Conservation (phyloP, 495 filamentous ascomycete genomes). For the Xylaria longipes region DNA sequence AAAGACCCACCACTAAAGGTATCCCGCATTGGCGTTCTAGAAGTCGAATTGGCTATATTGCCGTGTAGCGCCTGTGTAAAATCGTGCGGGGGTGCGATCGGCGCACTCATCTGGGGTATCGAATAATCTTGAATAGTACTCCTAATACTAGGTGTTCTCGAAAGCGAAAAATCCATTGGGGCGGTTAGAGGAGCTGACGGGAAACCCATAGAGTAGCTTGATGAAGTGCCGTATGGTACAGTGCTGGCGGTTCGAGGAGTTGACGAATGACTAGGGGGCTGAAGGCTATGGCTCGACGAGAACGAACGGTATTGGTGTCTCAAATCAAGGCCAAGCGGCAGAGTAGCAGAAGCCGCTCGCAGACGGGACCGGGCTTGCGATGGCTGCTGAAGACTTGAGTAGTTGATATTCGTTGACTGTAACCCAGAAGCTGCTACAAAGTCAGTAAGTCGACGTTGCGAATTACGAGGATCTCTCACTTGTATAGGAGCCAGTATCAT, state of each 20-base stretch:
- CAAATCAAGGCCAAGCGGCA: conserved; percentile 54
- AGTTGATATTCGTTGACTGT: conserved; percentile 54
- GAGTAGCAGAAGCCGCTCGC: conserved; percentile 53
- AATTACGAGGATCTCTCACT: conserved; percentile 45
- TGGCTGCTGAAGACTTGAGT: conserved; percentile 51
- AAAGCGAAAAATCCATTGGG: conserved; percentile 59
- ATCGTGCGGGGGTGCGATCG: conserved; percentile 59
- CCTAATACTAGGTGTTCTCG: conserved; percentile 52
- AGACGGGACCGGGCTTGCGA: conserved; percentile 53
- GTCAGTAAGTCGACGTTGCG: conserved; percentile 28
- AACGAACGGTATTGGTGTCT: conserved; percentile 57
- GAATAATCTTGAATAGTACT: conserved; percentile 55
- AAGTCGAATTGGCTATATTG: conserved; percentile 47
- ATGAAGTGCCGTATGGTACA: conserved; percentile 49
- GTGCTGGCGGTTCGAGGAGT: conserved; percentile 46
- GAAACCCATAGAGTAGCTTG: conserved; percentile 57
- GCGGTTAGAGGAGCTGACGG: conserved; percentile 60
- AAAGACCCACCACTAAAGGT: conserved; percentile 49
- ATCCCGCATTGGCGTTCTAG: conserved; percentile 55
- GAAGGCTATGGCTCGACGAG: conserved; percentile 47
- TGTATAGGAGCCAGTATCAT: conserved; percentile 59
- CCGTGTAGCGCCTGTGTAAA: conserved; percentile 58
- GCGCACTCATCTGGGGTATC: conserved; percentile 62
- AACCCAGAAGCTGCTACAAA: conserved; percentile 48
- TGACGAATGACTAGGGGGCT: conserved; percentile 49